Base-by-base conservation (phyloP, 2,329 filamentous ascomycete genomes). In the Pyrenophora tritici-repentis region DNA sequence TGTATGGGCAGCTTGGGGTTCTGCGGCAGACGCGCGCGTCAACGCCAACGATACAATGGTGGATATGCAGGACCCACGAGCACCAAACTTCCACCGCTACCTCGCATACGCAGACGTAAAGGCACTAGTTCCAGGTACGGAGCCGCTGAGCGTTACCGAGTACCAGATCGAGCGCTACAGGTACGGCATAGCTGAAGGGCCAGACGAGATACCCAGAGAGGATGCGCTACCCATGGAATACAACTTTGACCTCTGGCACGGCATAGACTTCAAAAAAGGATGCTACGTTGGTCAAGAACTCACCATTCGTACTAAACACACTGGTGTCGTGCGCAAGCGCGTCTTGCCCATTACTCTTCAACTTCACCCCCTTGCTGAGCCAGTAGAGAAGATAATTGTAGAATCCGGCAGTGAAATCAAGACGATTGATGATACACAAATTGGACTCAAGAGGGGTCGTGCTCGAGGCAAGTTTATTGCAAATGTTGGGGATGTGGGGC, bases 241-340 rank as follows among this genome's bases (percentile, higher is more conserved):
- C 68, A 97, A 97, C 72, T 82, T 97, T 71, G 94, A 99, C 74
- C 77, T 90, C 53, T 90, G 90, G 81, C 83, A 84, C 40, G 94
- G 86, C 20, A 87, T 99, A 60, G 90, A 97, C 75, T 99, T 94
- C 77, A 86, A 86, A 68, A 99, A 99, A 77, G 94, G 94, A 6
- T 99, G 94, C 76, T 99, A 99, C 73, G 85, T 97, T 6, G 94
- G 94, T 0, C 94, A 99, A 75, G 94, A 99, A 74, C 82, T 99
- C 58, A 97, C 94, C 1, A 96, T 97, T 59, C 87, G 94, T 35
- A 99, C 94, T 1, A 88, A 92, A 71, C 94, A 99, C 75, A 92
- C 89, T 10, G 94, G 94, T 17, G 90, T 99, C 13, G 90, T 99
- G 34, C 83, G 94, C 55, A 96, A 97, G 80, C 83, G 94, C 42